Base-by-base conservation (phyloP, 208 protist species). In the Trypanosoma lewisi region DNA sequence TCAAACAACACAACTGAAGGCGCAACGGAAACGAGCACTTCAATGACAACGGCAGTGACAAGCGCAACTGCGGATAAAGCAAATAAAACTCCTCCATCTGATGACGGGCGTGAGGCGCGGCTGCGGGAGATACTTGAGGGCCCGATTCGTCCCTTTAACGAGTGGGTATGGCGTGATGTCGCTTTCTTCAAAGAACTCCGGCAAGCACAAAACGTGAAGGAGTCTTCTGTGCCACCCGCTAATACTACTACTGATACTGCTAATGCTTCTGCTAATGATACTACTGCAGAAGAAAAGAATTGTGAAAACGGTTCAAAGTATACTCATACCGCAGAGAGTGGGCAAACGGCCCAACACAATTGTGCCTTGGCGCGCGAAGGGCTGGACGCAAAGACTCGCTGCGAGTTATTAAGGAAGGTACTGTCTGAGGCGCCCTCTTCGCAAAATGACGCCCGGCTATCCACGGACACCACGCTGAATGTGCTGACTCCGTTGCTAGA, bases 401-500 rank as follows among this genome's bases (percentile, higher is more conserved):
- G 42, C 16, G 42, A 53, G 33, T 34, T 12, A 14, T 5, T 39
- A 14, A 21, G 25, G 2, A n/a, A 53, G 17, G 45, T 28, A 30
- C 27, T 21, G 19, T 31, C 23, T 50, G 45, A n/a, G n/a, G n/a
- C n/a, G n/a, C n/a, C 45, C 23, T 52, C 23, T 52, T 52, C 5
- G 9, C 48, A 52, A 25, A 31, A 4, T 11, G 23, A 11, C 27
- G 23, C 9, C 0, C 23, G 5, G 25, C n/a, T 23, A 2, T 2
- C 45, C 7, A 28, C 2, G 12, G 34, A 45, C 16, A 9, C 51
- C 9, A 14, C 34, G 17, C 3, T 44, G 51, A 8, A 42, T 17
- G 49, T 48, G 42, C 82, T 60, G 16, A 53, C 54, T 2, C 37
- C 54, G 8, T 16, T 49, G 45, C 44, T 69, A 4, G 63, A 69